Base-by-base conservation (phyloP, 768 basidiomycete species). In the Tremella yokohamensis region DNA sequence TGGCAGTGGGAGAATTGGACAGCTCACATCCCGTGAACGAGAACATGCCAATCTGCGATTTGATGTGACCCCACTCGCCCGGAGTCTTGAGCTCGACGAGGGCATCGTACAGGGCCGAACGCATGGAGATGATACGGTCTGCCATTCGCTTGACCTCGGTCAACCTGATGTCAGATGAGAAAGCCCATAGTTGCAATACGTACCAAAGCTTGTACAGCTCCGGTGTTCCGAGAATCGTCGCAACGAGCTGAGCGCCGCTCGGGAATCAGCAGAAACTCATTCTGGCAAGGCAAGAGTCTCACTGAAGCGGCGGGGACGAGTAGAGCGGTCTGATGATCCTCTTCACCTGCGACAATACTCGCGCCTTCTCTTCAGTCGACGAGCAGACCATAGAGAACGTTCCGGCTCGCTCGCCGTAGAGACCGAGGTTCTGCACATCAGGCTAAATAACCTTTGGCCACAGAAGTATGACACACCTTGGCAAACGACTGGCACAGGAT, bases 331-430 rank as follows among this genome's bases (percentile, higher is more conserved):
- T 87, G 65, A 96, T 87, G 59, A 98, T 79, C 60, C 97, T 91
- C 82, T 93, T 92, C 74, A 98, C 79, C 78, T 97, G 96, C 75
- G 87, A 89, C 77, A 92, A 86, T 38, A 96, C 85, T 48, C 91
- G 85, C 77, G 85, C 80, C 47, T 86, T 87, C 49, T 87, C 82
- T 42, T 89, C 89, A 69, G 81, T 75, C 58, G 80, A 78, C 25
- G 81, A 76, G 8, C 85, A 80, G 39, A 79, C 76, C 72, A 99
- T 76, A 19, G 93, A 94, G 82, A 99, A 93, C 12, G 89, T 88
- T 18, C 96, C 96, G 55, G 91, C 89, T 70, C 96, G 91, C 79
- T 98, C 96, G 58, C 92, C 94, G 74, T 99, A 99, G 40, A 99
- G 82, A 45, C 96, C 96, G 85, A 97, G 91, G 82, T 98, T 98